Conservation (phyloP, 257 asterid genomes). For the Jaltomata sinuosa region DNA sequence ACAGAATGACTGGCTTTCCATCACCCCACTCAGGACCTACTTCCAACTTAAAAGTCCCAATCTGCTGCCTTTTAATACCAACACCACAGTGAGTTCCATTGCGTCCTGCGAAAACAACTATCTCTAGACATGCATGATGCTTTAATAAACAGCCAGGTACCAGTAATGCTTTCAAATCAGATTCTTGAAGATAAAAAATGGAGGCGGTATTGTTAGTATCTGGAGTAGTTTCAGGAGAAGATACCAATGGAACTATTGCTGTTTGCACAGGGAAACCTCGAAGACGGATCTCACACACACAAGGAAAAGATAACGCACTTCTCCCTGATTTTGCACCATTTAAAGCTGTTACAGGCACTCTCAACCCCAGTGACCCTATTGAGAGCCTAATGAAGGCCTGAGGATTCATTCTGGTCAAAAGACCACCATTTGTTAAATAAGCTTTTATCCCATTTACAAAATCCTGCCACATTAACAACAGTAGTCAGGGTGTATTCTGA, state of each 20-base stretch:
- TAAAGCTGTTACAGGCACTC: constrained; percentile 39
- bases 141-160: constrained; percentile 65
- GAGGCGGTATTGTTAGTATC: constrained; percentile 51
- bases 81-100: constrained; percentile 71
- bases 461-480: not conserved
- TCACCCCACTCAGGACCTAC: constrained; percentile 86
- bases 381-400: constrained; percentile 84
- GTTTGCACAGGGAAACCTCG: constrained; percentile 94
- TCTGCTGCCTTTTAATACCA: constrained; percentile 60
- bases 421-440: constrained; percentile 32
- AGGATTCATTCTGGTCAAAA: constrained; percentile 67
- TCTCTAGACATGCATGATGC: constrained; percentile 63
- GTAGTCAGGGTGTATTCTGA: not conserved
- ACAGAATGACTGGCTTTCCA: constrained; percentile 61
- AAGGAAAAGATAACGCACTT: constrained; percentile 50
- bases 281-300: constrained; percentile 77
- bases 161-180: constrained; percentile 57
- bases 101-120: constrained; percentile 58
- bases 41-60: constrained; percentile 66
- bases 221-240: constrained; percentile 57
- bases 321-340: constrained; percentile 39
- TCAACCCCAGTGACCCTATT: constrained; percentile 68
- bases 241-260: constrained; percentile 48
- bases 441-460: not conserved
- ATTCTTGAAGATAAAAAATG: constrained; percentile 73